A percentile compares a stretch with the other conserved stretches of the same genome.
Evolutionary conservation across 2,329 filamentous ascomycete genomes (phyloP).

Genomic region (Chaetomium strumarium): DNA sequence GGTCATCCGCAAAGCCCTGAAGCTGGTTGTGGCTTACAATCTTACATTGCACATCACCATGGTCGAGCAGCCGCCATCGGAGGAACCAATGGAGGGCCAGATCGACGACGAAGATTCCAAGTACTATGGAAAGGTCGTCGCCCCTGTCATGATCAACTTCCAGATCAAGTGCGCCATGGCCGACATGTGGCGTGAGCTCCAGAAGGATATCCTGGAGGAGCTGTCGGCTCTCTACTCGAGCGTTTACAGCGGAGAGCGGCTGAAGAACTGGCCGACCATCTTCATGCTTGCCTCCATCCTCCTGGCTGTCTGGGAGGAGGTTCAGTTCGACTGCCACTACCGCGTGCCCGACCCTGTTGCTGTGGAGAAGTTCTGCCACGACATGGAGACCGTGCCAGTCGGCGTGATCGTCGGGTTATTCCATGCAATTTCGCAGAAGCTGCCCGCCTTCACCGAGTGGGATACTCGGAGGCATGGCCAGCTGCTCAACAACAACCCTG

Average conservation of each 20-base stretch:
- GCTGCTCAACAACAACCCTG: slow-evolving; percentile 80
- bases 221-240: slow-evolving; percentile 91
- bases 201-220: slow-evolving; percentile 94
- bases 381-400: slow-evolving; percentile 95
- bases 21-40: slow-evolving; percentile 93
- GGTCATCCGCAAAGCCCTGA: slow-evolving; percentile 90
- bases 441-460: slow-evolving; percentile 90
- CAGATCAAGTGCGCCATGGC: slow-evolving; percentile 97
- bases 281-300: slow-evolving; percentile 95
- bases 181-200: slow-evolving; percentile 95
- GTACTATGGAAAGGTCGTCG: slow-evolving; percentile 83
- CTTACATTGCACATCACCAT: slow-evolving; percentile 91
- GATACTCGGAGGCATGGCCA: slow-evolving; percentile 88
- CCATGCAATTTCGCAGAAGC: slow-evolving; percentile 95
- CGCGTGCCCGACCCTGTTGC: slow-evolving; percentile 76
- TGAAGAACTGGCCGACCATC: slow-evolving; percentile 99
- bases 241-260: slow-evolving; percentile 92
- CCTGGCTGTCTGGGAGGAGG: slow-evolving; percentile 93
- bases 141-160: slow-evolving; percentile 99
- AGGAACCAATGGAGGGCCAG: slow-evolving; percentile 70
- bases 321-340: slow-evolving; percentile 98
- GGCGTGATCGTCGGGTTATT: slow-evolving; percentile 95
- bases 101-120: slow-evolving; percentile 83
- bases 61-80: slow-evolving; percentile 81
- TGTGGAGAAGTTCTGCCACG: slow-evolving; percentile 89